A percentile compares a stretch with the other conserved stretches of the same genome.
phyloP scores from a whole-genome alignment of 495 filamentous ascomycete genomes.

The Hypoxylon rickii region DNA sequence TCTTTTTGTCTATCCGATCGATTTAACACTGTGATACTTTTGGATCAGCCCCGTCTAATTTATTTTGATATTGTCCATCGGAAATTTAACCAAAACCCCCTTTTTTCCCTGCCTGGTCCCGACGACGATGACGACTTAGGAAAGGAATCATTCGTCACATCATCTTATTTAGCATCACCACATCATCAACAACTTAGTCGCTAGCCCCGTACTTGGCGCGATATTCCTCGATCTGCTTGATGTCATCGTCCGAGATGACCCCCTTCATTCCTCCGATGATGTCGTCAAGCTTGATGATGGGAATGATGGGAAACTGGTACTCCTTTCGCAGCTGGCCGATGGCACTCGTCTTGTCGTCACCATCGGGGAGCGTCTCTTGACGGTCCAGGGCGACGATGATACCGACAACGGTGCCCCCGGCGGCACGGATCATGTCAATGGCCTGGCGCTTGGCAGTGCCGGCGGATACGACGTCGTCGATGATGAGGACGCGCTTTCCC shows the following conservation, averaged over 20 bases:
- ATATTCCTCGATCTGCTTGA: slow-evolving; percentile 77
- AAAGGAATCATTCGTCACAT: background rate
- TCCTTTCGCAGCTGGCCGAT: slow-evolving; percentile 81
- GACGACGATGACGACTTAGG: no score
- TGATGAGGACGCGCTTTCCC: slow-evolving; percentile 82
- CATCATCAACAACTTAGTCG: slow-evolving; percentile 54
- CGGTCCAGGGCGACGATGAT: slow-evolving; percentile 88
- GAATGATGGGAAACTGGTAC: slow-evolving; percentile 58
- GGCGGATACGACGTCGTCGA: slow-evolving; percentile 96
- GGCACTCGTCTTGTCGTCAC: slow-evolving; percentile 62
- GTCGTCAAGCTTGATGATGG: slow-evolving; percentile 72
- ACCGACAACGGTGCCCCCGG: slow-evolving; percentile 81
- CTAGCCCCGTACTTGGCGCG: slow-evolving; percentile 69
- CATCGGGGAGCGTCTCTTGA: slow-evolving; percentile 72
- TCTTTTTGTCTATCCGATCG: slow-evolving; percentile 7
- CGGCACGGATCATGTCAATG: slow-evolving; percentile 75
- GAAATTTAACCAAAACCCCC: slow-evolving; percentile 9
- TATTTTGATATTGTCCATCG: slow-evolving; percentile 15
- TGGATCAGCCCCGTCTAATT: slow-evolving; percentile 7
- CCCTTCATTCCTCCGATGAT: slow-evolving; percentile 70
- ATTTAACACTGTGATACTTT: slow-evolving; percentile 1
- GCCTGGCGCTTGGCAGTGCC: slow-evolving; percentile 93
- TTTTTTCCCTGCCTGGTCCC: no score
- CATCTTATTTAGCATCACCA: no score
- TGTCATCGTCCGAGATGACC: slow-evolving; percentile 60